Evolutionary conservation across 805 yeast species (phyloP), one percentile per base, ranked within the genome.

Genomic region (Citeromyces nyonsensis): DNA sequence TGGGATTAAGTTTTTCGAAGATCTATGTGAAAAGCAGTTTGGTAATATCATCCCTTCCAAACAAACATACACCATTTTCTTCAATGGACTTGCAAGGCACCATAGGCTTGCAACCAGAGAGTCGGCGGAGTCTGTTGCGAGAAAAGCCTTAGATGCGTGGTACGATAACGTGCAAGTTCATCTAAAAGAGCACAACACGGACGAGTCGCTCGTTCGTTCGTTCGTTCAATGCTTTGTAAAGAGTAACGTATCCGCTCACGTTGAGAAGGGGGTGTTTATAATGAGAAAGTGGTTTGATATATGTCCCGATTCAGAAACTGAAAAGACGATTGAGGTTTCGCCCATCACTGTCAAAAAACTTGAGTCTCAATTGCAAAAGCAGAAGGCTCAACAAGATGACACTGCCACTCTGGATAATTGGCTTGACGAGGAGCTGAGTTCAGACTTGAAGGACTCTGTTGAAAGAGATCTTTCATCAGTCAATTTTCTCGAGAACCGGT

Each of bases 1-100:
- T 47, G 64, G 29, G 45, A 55, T 18, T 7, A 18, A 18, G 22
- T 18, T 18, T n/a, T 39, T 66, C 4, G 60, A 53, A 38, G 57
- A 63, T 5, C 43, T 41, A 2, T 35, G 50, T 33, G 41, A 10
- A 31, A 41, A 28, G 37, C 38, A 15, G 33, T 37, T 10, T 31
- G 48, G 26, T 33, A 42, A 35, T 26, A 38, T 52, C n/a, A 45
- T 32, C 33, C 58, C 62, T 11, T 56, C 57, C 36, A 32, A 42
- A 2, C 45, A 43, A 24, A 59, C 66, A 0, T 57, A 50, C 30
- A 52, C 55, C 13, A 15, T 29, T 4, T 10, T 33, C 24, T 33
- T 33, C 26, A 25, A 13, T 18, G 32, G 26, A 3, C 28, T 33
- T 6, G 15, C 15, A n/a, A 31, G 22, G 5, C n/a, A 25, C 29